A percentile compares a stretch with the other conserved stretches of the same genome.
Evolutionary conservation across 345 rosid species (phyloP).

Genomic region (Hibiscus trionum): DNA sequence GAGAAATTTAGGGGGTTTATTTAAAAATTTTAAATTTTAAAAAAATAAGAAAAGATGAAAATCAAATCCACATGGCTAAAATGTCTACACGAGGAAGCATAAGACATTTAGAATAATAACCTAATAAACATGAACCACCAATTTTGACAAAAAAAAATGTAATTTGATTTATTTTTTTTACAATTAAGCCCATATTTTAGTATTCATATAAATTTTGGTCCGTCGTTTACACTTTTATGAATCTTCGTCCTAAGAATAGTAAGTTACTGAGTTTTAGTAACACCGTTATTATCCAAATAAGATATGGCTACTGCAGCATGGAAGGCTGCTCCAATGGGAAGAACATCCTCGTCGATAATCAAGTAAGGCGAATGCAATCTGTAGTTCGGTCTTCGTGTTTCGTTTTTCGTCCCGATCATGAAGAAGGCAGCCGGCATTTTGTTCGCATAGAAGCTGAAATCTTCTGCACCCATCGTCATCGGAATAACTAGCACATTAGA

Average conservation of each 20-base stretch:
- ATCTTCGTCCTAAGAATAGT: neutral
- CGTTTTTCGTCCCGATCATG: constrained; percentile 27
- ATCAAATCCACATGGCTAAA: no score
- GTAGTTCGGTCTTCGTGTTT: neutral
- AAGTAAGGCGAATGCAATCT: constrained; percentile 36
- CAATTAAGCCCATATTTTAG: no score
- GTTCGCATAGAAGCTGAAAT: constrained; percentile 49
- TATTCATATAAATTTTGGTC: neutral
- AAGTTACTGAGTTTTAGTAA: neutral
- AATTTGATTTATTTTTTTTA: no score
- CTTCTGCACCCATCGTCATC: constrained; percentile 47
- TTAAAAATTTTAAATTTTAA: no score
- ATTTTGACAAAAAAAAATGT: no score
- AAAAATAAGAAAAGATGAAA: no score
- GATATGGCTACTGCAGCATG: constrained; percentile 53
- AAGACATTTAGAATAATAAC: no score
- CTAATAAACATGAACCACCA: no score
- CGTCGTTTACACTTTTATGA: neutral
- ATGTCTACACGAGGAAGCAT: no score
- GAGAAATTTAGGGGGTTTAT: no score
- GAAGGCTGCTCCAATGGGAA: constrained; percentile 51
- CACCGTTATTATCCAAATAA: constrained; percentile 24
- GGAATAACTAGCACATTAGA: constrained; percentile 29
- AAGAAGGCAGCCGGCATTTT: constrained; percentile 40
- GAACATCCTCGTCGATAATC: constrained; percentile 40